These are phyloP conservation scores for Apiotrichum veenhuisii DNA, from an alignment of 1,284 basidiomycete genomes.

Conservation along the genomic window DNA sequence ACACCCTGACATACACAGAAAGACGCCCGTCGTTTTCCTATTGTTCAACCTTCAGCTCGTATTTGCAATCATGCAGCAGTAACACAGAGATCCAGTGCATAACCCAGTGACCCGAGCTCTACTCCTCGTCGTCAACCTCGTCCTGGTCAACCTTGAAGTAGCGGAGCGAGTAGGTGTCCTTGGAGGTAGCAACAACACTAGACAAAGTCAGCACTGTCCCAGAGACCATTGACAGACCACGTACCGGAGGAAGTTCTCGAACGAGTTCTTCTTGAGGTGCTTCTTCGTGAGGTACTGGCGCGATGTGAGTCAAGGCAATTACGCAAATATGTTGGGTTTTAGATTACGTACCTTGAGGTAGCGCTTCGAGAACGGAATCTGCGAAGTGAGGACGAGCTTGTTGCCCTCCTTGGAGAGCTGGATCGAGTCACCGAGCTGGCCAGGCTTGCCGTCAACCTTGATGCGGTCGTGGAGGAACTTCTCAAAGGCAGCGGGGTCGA, in stretches of 20 bases:
- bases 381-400: constrained; percentile 75
- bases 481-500: constrained; percentile 86
- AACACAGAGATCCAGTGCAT: too few relatives aligned
- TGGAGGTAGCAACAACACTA: constrained; percentile 79
- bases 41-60: too few relatives aligned
- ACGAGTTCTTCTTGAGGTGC: constrained; percentile 68
- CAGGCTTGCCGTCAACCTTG: constrained; percentile 67
- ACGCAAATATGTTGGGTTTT: too few relatives aligned
- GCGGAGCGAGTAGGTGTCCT: constrained; percentile 82
- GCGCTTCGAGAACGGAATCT: constrained; percentile 83
- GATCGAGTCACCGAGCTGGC: constrained; percentile 80
- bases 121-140: constrained; percentile 52
- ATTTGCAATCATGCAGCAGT: too few relatives aligned
- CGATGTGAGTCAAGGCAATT: too few relatives aligned
- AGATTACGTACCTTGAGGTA: constrained; percentile 55
- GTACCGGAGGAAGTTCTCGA: constrained; percentile 49
- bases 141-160: constrained; percentile 92
- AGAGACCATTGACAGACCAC: constrained; percentile 2
- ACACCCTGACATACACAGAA: too few relatives aligned
- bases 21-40: too few relatives aligned
- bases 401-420: constrained; percentile 75
- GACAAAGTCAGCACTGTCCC: not conserved
- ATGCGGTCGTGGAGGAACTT: constrained; percentile 92
- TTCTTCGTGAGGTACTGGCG: constrained; percentile 88
- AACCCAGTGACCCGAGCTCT: constrained; percentile 18